phyloP scores from a whole-genome alignment of 2,329 filamentous ascomycete species.

The Neopestalotiopsis sp. region DNA sequence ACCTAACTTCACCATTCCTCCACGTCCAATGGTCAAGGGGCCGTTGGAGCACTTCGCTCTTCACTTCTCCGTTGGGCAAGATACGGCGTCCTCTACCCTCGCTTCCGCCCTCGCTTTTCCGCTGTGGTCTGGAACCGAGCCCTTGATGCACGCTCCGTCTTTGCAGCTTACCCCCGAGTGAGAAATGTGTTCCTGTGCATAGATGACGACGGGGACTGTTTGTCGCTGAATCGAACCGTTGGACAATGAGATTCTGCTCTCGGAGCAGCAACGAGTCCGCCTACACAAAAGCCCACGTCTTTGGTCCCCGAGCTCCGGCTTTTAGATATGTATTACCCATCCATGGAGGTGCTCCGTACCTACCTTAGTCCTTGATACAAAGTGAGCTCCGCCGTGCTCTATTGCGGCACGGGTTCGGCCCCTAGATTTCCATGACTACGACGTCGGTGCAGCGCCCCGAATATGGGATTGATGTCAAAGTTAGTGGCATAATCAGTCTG shows the following conservation, averaged over 20 bases:
- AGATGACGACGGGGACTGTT: not conserved
- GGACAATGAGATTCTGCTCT: not conserved
- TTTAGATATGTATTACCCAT: too few species aligned
- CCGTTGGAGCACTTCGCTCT: not conserved
- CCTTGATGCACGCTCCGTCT: not conserved
- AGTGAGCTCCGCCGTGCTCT: too few species aligned
- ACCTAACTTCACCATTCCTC: not conserved
- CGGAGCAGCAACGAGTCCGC: too few species aligned
- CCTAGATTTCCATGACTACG: too few species aligned
- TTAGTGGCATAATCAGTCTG: too few species aligned
- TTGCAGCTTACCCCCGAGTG: not conserved
- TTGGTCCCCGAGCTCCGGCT: too few species aligned
- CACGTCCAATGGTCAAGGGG: not conserved
- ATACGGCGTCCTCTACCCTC: not conserved
- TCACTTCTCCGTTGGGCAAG: conserved; percentile 1
- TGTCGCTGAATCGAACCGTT: not conserved
- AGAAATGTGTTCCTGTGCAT: not conserved
- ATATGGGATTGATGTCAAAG: not conserved
- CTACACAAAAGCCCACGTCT: too few species aligned
- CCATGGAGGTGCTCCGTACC: too few species aligned
- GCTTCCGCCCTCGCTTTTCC: not conserved
- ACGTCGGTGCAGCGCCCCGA: not conserved
- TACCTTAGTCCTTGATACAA: too few species aligned
- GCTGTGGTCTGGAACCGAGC: not conserved
- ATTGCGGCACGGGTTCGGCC: too few species aligned